Evolutionary conservation across 176 grass and related monocot genomes (phyloP), one percentile per base, ranked within the genome.

Genomic region (Melocanna baccifera): DNA sequence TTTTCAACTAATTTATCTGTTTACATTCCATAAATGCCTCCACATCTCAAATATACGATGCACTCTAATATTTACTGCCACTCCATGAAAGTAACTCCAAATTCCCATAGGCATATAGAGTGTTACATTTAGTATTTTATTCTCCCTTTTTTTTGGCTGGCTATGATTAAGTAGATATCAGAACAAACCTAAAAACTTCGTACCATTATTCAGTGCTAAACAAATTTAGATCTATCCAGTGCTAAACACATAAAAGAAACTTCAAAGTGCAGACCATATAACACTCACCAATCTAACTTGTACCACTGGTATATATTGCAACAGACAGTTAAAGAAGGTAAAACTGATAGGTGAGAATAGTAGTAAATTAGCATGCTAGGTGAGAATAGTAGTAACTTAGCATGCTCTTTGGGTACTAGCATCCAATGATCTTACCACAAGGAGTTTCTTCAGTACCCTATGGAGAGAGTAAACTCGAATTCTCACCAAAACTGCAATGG

Each of bases 401-500:
- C 61, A n/a, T 88, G 4, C 26, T 48, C 47, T 51, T 57, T 23
- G 9, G 41, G 62, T 48, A 71, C 10, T 69, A 52, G 59, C 53
- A 81, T 81, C 13, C 59, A 67, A 66, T 13, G 9, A 19, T 37
- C 50, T 14, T 77, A 13, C 43, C 76, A 61, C 36, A n/a, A 65
- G 36, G 3, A 28, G 32, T 78, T 78, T 42, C 63, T 84, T 57
- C 40, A 22, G 16, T 62, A 80, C n/a, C 12, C n/a, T 50, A 89
- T 47, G 28, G 28, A 59, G 77, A 61, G 29, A 74, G 82, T 75
- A 79, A 50, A 46, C 41, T 75, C 45, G 8, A 53, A 36, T 39
- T 75, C 39, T 12, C n/a, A 15, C 37, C 29, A 85, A 59, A 68
- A 80, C 28, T 11, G 12, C 40, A 73, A 69, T 3, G 58, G 2